Percentiles rank a stretch among this genome's conserved stretches.
Conservation (phyloP, 2,329 filamentous ascomycete genomes). For the Huntiella moniliformis region DNA sequence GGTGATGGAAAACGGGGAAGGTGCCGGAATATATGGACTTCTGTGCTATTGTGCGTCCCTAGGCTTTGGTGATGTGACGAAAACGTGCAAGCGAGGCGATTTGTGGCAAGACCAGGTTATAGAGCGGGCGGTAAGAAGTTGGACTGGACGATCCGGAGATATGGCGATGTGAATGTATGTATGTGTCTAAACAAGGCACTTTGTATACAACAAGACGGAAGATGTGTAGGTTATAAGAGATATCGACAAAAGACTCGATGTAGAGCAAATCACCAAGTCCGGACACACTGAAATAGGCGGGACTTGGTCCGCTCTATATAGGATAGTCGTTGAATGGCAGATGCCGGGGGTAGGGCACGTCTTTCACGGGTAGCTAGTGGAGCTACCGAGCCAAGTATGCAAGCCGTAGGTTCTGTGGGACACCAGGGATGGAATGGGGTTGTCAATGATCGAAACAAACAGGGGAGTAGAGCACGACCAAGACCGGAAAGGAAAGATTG, state of each 20-base stretch:
- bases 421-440: constrained; percentile 1
- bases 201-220: too few species aligned
- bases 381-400: constrained; percentile 1
- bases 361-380: not conserved
- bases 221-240: too few species aligned
- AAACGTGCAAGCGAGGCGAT: too few species aligned
- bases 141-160: too few species aligned
- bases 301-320: constrained; percentile 1
- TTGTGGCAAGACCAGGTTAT: too few species aligned
- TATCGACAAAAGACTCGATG: not conserved
- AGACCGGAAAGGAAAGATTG: not conserved
- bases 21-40: too few species aligned
- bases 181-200: too few species aligned
- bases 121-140: too few species aligned
- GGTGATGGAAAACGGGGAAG: too few species aligned
- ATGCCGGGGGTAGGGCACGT: not conserved
- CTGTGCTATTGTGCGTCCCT: too few species aligned
- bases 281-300: not conserved
- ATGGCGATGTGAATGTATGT: too few species aligned
- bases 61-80: too few species aligned
- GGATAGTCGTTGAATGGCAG: not conserved
- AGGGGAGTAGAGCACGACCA: not conserved
- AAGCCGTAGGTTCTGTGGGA: constrained; percentile 1
- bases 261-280: constrained; percentile 2
- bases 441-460: constrained; percentile 10